A percentile compares a stretch with the other conserved stretches of the same genome.
Conservation (phyloP, 306 rosid genomes). For the Sphenostylis stenocarpa region DNA sequence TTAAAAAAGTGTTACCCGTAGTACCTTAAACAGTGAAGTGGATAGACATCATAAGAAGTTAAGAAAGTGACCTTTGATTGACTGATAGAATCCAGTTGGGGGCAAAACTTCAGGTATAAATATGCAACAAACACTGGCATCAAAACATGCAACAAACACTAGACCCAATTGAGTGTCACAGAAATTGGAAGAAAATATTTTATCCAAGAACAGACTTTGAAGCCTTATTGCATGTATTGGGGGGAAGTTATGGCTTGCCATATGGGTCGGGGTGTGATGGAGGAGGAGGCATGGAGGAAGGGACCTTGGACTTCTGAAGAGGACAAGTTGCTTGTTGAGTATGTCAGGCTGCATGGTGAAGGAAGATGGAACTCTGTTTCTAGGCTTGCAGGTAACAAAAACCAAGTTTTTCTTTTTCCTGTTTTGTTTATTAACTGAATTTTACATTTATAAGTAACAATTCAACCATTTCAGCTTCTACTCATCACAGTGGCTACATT, state of each 20-base stretch:
- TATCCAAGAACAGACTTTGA: neutral
- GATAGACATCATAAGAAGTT: conserved; percentile 38
- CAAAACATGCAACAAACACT: conserved; percentile 34
- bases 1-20: conserved; percentile 27
- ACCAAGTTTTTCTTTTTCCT: neutral
- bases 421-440: neutral
- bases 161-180: conserved; percentile 33
- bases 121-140: conserved; percentile 20
- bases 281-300: conserved; percentile 81
- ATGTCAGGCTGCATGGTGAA: conserved; percentile 86
- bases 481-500: neutral
- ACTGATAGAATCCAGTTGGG: conserved; percentile 41
- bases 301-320: conserved; percentile 98
- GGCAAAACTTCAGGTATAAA: conserved; percentile 53
- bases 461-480: neutral
- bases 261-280: conserved; percentile 54
- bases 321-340: conserved; percentile 74
- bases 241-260: conserved; percentile 62
- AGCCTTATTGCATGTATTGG: conserved; percentile 48
- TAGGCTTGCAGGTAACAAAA: conserved; percentile 67
- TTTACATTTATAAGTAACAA: neutral
- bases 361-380: conserved; percentile 97
- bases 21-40: conserved; percentile 39
- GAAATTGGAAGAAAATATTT: conserved; percentile 31
- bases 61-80: conserved; percentile 57